Evolutionary conservation across 441 rosid species (phyloP).

Genomic region (Syzygium syzygioides): DNA sequence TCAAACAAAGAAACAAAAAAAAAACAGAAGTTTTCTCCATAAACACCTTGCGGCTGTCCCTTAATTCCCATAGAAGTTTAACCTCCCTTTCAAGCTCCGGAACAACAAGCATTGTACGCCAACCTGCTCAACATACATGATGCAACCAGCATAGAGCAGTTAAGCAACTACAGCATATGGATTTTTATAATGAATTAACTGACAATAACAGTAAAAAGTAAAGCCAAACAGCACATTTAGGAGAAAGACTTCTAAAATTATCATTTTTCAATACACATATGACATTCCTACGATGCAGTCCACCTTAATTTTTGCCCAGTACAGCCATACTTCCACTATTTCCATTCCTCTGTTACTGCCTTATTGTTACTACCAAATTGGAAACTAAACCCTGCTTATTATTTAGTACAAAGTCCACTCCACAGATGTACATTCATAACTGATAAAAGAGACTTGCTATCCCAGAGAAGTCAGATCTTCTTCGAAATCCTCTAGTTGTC

Average conservation of each 20-base stretch:
- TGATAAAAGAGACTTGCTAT: not conserved
- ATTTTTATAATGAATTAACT: not conserved
- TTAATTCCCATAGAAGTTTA: conserved; percentile 72
- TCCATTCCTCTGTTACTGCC: not conserved
- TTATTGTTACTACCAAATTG: not conserved
- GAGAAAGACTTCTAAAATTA: not conserved
- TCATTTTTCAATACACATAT: not conserved
- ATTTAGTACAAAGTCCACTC: not conserved
- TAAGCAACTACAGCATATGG: not conserved
- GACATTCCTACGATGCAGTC: not conserved
- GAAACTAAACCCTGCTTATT: not conserved
- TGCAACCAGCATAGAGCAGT: not conserved
- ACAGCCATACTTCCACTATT: not conserved
- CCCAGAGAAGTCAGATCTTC: not conserved
- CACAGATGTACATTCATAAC: not conserved
- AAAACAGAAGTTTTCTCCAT: not conserved
- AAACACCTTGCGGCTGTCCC: conserved; percentile 73
- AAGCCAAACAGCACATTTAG: not conserved
- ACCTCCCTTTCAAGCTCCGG: conserved; percentile 98
- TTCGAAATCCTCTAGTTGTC: not conserved
- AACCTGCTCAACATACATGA: conserved; percentile 43
- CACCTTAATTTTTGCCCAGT: not conserved
- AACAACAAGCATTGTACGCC: conserved; percentile 99
- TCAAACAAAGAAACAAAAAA: not conserved
- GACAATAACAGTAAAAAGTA: not conserved